Percentiles rank a stretch among this genome's conserved stretches.
These are phyloP conservation scores for Plantago coronopus DNA, from an alignment of 305 asterid species.

Conservation along the genomic window DNA sequence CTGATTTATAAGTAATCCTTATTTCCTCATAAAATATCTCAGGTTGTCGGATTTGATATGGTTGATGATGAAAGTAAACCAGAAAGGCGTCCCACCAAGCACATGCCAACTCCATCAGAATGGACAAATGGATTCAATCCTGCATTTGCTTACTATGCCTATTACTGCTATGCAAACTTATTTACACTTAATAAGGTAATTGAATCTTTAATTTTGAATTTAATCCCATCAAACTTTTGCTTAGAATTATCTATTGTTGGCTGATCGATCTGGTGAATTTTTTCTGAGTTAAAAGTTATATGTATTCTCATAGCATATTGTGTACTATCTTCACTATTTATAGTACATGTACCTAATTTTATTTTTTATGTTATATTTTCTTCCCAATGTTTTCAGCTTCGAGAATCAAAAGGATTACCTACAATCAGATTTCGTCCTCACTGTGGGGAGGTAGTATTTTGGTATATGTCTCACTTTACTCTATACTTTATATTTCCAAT, in stretches of 20 bases:
- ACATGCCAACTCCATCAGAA: conserved; percentile 87
- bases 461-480: conserved; percentile 22
- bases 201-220: conserved; percentile 18
- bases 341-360: conserved; percentile 4
- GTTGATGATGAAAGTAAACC: conserved; percentile 99
- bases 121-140: conserved; percentile 93
- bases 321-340: conserved; percentile 14
- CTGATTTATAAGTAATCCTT: background rate
- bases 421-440: conserved; percentile 93
- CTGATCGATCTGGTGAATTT: conserved; percentile 10
- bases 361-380: conserved; percentile 1
- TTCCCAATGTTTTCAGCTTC: conserved; percentile 54
- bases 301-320: conserved; percentile 1
- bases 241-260: background rate
- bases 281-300: conserved; percentile 17
- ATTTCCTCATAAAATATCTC: conserved; percentile 21
- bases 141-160: conserved; percentile 92
- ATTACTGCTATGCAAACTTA: conserved; percentile 92
- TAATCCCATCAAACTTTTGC: conserved; percentile 5
- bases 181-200: conserved; percentile 83
- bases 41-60: conserved; percentile 94
- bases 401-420: conserved; percentile 83
- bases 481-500: conserved; percentile 20
- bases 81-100: conserved; percentile 94
- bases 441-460: conserved; percentile 87